phyloP scores from a whole-genome alignment of 1,284 basidiomycete genomes.

The Agroathelia rolfsii region DNA sequence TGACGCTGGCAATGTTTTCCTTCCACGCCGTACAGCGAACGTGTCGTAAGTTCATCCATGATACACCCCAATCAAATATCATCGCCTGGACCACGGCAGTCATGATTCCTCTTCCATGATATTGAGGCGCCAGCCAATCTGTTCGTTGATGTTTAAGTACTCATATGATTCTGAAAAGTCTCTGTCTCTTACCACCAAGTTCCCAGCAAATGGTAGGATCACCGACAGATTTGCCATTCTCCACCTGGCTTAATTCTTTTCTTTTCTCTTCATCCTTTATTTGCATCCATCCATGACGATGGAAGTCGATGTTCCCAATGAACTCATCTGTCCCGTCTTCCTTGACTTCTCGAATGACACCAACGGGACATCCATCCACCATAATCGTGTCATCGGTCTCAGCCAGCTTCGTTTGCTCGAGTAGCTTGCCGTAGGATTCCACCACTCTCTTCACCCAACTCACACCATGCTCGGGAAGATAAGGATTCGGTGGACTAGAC shows the following conservation, averaged over 20 bases:
- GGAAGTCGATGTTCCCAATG: constrained; percentile 33
- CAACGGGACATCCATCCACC: constrained; percentile 32
- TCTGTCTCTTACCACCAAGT: constrained; percentile 34
- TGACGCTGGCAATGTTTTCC: constrained; percentile 45
- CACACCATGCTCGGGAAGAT: constrained; percentile 30
- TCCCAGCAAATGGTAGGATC: constrained; percentile 43
- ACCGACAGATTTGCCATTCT: constrained; percentile 26
- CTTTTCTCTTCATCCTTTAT: constrained; percentile 23
- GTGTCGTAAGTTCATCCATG: constrained; percentile 41
- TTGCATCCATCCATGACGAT: constrained; percentile 25
- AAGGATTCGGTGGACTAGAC: constrained; percentile 40
- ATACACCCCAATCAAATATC: constrained; percentile 44
- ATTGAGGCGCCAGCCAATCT: constrained; percentile 47
- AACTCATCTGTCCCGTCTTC: constrained; percentile 37
- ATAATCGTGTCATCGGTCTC: constrained; percentile 15
- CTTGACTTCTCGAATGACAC: constrained; percentile 33
- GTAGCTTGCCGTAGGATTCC: constrained; percentile 17
- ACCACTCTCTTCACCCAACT: constrained; percentile 19
- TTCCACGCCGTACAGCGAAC: constrained; percentile 35
- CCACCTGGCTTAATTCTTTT: constrained; percentile 25
- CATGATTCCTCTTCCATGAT: constrained; percentile 63
- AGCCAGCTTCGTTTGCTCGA: constrained; percentile 17
- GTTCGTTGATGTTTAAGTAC: constrained; percentile 3
- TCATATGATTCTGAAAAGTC: background rate
- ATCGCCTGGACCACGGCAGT: constrained; percentile 42